These are phyloP conservation scores for Penicillium sp. DNA, from an alignment of 2,329 filamentous ascomycete species.

Conservation along the genomic window DNA sequence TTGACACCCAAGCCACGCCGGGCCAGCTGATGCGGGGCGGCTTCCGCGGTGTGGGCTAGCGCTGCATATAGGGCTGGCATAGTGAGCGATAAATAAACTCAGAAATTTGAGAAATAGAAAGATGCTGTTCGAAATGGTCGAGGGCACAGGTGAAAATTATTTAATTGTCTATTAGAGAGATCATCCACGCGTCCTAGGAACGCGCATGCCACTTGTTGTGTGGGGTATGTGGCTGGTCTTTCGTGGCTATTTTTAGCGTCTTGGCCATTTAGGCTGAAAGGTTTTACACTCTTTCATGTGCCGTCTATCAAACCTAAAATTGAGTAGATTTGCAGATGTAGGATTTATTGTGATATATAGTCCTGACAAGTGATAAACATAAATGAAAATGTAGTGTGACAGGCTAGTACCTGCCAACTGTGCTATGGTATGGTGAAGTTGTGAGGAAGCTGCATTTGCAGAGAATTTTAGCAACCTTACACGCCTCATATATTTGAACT, in stretches of 20 bases:
- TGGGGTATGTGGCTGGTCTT: slow-evolving; percentile 1
- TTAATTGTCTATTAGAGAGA: not conserved
- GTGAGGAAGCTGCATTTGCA: no score
- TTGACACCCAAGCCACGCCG: slow-evolving; percentile 60
- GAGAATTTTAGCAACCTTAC: not conserved
- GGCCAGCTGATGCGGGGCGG: slow-evolving; percentile 35
- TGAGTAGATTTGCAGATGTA: not conserved
- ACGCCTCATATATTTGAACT: no score
- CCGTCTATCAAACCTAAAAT: not conserved
- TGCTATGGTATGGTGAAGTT: not conserved
- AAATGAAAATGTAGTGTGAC: no score
- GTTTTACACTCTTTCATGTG: not conserved
- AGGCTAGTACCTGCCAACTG: not conserved
- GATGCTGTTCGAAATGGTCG: not conserved
- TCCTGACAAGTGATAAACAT: rapidly evolving
- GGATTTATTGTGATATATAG: not conserved
- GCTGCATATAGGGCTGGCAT: slow-evolving; percentile 31
- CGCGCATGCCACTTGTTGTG: slow-evolving; percentile 6
- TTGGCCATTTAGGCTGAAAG: not conserved
- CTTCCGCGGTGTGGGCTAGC: slow-evolving; percentile 23
- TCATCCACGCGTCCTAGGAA: slow-evolving; percentile 10
- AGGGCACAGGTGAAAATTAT: not conserved
- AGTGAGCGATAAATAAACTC: slow-evolving; percentile 1
- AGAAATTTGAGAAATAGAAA: not conserved
- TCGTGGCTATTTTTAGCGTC: slow-evolving; percentile 6